These are phyloP conservation scores for Rhynchosporium secalis DNA, from an alignment of 2,329 filamentous ascomycete genomes.

Conservation along the genomic window DNA sequence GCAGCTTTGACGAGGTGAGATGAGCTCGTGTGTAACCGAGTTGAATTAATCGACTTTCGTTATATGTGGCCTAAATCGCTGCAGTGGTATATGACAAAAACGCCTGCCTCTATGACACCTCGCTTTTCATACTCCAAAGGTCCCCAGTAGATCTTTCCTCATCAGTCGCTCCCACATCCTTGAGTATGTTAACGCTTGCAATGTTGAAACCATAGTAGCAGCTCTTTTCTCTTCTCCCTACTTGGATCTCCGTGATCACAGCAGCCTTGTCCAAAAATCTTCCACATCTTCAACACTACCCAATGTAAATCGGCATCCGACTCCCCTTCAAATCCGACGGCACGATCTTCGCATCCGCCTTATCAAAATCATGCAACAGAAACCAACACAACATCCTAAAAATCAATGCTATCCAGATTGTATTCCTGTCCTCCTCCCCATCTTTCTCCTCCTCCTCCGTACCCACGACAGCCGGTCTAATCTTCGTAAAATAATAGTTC, in stretches of 20 bases:
- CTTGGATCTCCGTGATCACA: background rate
- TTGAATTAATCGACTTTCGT: too few relatives aligned
- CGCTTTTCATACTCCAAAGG: too few relatives aligned
- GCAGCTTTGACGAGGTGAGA: too few relatives aligned
- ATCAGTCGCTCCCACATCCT: too few relatives aligned
- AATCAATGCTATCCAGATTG: conserved; percentile 56
- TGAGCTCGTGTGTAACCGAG: too few relatives aligned
- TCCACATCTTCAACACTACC: conserved; percentile 33
- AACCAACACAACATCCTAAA: conserved; percentile 61
- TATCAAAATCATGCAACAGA: conserved; percentile 57
- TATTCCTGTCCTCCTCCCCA: conserved; percentile 32
- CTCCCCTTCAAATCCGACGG: conserved; percentile 56
- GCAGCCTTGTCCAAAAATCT: background rate
- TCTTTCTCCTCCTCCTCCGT: conserved; percentile 26
- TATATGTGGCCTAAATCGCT: too few relatives aligned
- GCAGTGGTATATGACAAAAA: too few relatives aligned
- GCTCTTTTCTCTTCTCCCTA: background rate
- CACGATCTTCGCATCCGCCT: conserved; percentile 52
- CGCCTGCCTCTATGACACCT: too few relatives aligned
- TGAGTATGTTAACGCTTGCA: background rate
- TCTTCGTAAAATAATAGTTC: conserved; percentile 51
- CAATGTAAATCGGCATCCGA: conserved; percentile 57
- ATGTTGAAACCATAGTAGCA: background rate
- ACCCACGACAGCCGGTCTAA: conserved; percentile 46
- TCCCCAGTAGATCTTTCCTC: too few relatives aligned